A percentile compares a stretch with the other conserved stretches of the same genome.
Evolutionary conservation across 352 stramenopile species (phyloP).

Genomic region (Globisporangium camurandrum): DNA sequence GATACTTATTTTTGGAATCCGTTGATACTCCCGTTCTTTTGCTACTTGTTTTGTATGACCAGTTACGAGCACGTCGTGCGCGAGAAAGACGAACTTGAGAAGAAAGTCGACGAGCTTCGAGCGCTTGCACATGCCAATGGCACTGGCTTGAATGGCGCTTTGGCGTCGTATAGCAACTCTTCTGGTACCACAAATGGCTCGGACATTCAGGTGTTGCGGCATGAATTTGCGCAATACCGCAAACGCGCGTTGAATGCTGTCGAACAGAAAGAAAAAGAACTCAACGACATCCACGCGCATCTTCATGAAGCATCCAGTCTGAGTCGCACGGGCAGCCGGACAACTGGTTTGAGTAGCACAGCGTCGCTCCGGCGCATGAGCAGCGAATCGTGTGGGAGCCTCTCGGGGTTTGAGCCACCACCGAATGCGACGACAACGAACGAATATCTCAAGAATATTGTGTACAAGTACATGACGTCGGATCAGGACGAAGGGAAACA

Average conservation of each 20-base stretch:
- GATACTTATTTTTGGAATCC: not conserved
- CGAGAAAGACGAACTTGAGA: slow-evolving; percentile 74
- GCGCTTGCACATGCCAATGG: slow-evolving; percentile 23
- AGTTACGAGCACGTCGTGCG: slow-evolving; percentile 70
- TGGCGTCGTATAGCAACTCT: no score
- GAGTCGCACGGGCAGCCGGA: slow-evolving; percentile 39
- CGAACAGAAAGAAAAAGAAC: slow-evolving; percentile 77
- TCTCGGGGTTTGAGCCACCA: slow-evolving; percentile 78
- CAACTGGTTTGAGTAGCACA: slow-evolving; percentile 20
- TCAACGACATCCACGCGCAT: slow-evolving; percentile 61
- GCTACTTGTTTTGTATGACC: no score
- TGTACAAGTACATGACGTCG: slow-evolving; percentile 89
- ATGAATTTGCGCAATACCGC: slow-evolving; percentile 77
- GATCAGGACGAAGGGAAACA: slow-evolving; percentile 78
- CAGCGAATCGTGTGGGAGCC: slow-evolving; percentile 67
- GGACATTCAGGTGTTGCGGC: slow-evolving; percentile 56
- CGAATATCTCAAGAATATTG: slow-evolving; percentile 88
- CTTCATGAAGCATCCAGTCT: slow-evolving; percentile 35
- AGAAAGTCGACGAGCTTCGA: slow-evolving; percentile 64
- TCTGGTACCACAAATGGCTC: slow-evolving; percentile 21
- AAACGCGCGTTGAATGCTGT: slow-evolving; percentile 71
- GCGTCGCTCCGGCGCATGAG: slow-evolving; percentile 58
- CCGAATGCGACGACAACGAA: slow-evolving; percentile 75
- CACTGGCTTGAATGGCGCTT: no score
- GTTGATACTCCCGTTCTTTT: no score